Conservation (phyloP, 805 yeast genomes). For the Yarrowia porcina region DNA sequence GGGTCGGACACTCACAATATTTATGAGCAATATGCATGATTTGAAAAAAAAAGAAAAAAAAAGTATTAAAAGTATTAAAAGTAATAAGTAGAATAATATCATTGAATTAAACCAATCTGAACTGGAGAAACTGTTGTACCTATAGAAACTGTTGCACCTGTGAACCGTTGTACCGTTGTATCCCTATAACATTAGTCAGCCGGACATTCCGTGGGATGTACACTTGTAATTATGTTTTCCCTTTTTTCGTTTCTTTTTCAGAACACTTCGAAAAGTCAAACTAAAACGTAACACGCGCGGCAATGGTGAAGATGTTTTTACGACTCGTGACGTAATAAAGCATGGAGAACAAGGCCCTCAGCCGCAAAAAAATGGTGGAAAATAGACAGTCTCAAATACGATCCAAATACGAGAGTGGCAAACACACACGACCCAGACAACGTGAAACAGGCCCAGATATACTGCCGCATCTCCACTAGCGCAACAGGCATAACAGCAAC, state of each 20-base stretch:
- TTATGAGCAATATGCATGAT: slow-evolving; percentile 24
- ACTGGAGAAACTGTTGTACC: too few species aligned
- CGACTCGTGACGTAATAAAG: neutral
- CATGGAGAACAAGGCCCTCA: neutral
- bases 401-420: neutral
- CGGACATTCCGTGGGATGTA: neutral
- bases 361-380: neutral
- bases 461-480: neutral
- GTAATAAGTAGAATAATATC: too few species aligned
- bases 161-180: too few species aligned
- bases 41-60: neutral
- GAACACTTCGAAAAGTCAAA: neutral
- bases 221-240: neutral
- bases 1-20: neutral
- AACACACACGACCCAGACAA: neutral
- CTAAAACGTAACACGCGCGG: neutral
- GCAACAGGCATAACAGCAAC: neutral
- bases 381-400: too few species aligned
- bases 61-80: too few species aligned
- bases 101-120: too few species aligned
- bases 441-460: neutral
- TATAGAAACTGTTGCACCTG: too few species aligned
- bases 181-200: too few species aligned
- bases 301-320: neutral
- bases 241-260: too few species aligned